A percentile compares a stretch with the other conserved stretches of the same genome.
Conservation (phyloP, 2,329 filamentous ascomycete species). For the Pseudogymnoascus sp. region DNA sequence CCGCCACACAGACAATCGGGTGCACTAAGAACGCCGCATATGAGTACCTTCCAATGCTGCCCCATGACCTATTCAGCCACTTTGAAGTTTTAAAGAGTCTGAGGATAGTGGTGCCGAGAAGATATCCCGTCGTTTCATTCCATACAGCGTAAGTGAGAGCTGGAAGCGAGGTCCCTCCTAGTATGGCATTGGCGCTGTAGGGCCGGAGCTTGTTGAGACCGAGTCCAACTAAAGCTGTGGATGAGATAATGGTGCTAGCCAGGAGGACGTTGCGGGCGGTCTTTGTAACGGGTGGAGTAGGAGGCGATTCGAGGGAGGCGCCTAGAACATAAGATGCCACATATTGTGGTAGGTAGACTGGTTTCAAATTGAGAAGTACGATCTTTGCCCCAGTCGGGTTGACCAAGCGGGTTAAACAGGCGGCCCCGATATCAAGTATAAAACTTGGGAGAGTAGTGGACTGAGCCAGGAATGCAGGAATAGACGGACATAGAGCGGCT, state of each 20-base stretch:
- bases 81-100: conserved; percentile 9
- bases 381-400: neutral
- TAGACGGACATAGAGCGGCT: neutral
- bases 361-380: neutral
- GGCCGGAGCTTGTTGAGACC: neutral
- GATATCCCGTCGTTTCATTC: conserved; percentile 15
- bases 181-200: neutral
- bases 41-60: conserved; percentile 13
- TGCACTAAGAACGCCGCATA: conserved; percentile 17
- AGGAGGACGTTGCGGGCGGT: neutral
- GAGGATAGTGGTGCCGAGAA: conserved; percentile 12
- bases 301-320: neutral
- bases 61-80: conserved; percentile 14
- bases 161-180: conserved; percentile 9
- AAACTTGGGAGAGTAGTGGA: neutral
- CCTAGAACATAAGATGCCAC: neutral
- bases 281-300: neutral
- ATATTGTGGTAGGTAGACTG: neutral
- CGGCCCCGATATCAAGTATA: neutral
- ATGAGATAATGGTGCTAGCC: neutral
- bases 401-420: neutral
- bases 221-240: neutral
- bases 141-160: conserved; percentile 13
- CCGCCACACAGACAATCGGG: conserved; percentile 12
- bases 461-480: neutral